Conservation (phyloP, 163 green algal genomes). For the Volvox carteri region DNA sequence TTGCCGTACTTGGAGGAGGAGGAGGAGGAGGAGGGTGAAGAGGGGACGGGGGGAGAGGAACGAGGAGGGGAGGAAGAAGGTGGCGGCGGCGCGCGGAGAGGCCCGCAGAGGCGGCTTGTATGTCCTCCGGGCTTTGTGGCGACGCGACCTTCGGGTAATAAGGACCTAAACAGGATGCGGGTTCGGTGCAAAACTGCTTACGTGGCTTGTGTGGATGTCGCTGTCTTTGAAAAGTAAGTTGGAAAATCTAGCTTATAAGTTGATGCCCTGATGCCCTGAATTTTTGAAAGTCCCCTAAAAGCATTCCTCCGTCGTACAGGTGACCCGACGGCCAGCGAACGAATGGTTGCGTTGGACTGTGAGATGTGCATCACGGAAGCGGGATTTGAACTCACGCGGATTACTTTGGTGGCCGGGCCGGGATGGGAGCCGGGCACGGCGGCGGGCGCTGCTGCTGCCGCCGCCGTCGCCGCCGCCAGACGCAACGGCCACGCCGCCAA, state of each 20-base stretch:
- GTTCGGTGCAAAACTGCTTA: no score
- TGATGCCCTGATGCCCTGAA: no score
- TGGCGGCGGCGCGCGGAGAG: no score
- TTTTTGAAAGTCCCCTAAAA: no score
- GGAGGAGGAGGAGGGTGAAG: neutral
- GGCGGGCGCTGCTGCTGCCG: slow-evolving; percentile 2
- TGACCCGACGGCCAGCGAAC: slow-evolving; percentile 17
- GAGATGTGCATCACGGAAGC: slow-evolving; percentile 92
- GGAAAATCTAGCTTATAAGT: no score
- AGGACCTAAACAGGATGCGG: no score
- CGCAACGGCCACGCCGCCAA: no score
- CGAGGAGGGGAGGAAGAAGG: neutral
- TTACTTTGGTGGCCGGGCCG: slow-evolving; percentile 79
- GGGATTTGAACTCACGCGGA: slow-evolving; percentile 87
- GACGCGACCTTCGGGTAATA: slow-evolving; percentile 8
- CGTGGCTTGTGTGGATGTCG: no score
- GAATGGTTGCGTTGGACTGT: slow-evolving; percentile 86
- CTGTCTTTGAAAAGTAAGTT: no score
- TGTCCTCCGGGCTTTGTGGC: slow-evolving; percentile 66
- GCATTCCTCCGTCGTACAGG: no score
- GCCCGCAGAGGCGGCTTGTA: slow-evolving; percentile 44
- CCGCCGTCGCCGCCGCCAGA: no score
- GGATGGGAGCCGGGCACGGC: slow-evolving; percentile 65
- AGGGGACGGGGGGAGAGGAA: no score
- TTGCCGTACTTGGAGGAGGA: slow-evolving; percentile 61